phyloP scores from a whole-genome alignment of 2,329 filamentous ascomycete species.

The Claviceps africana region DNA sequence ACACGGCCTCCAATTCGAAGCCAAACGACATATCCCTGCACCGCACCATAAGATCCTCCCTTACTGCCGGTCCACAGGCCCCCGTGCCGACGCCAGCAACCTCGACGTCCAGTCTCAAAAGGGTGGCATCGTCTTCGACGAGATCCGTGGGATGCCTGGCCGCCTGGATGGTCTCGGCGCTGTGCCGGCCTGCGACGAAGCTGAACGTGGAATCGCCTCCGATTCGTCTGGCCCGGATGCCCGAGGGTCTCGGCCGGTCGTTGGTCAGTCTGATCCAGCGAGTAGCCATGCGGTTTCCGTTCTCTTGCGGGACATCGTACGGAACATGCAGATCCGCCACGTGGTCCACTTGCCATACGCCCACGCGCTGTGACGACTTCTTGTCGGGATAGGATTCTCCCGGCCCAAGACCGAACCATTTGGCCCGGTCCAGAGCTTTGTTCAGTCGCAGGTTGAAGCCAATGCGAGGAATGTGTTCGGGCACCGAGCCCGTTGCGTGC shows the following conservation, averaged over 20 bases:
- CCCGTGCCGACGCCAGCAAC: conserved; percentile 37
- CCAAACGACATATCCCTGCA: conserved; percentile 26
- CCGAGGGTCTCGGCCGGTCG: conserved; percentile 1
- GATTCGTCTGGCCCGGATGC: conserved; percentile 11
- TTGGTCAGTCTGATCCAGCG: conserved; percentile 35
- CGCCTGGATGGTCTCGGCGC: conserved; percentile 35
- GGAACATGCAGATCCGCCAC: conserved; percentile 38
- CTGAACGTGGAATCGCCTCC: conserved; percentile 20
- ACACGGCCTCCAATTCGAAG: conserved; percentile 23
- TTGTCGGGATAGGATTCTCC: conserved; percentile 53
- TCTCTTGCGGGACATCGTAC: conserved; percentile 57
- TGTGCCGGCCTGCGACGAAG: conserved; percentile 44
- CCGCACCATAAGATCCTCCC: conserved; percentile 29
- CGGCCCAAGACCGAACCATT: conserved; percentile 50
- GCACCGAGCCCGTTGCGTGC: conserved; percentile 33
- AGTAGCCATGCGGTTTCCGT: conserved; percentile 47
- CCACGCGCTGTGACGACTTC: conserved; percentile 38
- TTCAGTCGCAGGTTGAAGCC: conserved; percentile 44
- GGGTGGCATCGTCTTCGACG: conserved; percentile 29
- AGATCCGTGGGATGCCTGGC: conserved; percentile 53
- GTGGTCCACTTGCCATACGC: conserved; percentile 27
- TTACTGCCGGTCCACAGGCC: conserved; percentile 34
- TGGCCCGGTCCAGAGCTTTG: conserved; percentile 29
- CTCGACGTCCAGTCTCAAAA: conserved; percentile 28
- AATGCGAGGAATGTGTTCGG: conserved; percentile 44